Conservation (phyloP, 345 rosid species). For the Murraya paniculata region DNA sequence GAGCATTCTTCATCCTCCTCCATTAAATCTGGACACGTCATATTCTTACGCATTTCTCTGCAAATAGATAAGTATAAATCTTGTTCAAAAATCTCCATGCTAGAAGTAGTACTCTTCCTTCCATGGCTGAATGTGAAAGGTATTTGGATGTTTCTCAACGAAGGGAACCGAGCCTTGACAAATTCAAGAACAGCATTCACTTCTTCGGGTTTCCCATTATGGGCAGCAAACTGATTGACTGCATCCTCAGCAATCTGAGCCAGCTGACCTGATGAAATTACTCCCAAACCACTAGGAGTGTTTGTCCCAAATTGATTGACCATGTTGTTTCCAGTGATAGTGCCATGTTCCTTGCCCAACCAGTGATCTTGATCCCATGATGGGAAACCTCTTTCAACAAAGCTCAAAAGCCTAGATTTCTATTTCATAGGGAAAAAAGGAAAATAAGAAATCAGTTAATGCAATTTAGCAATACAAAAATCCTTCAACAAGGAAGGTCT, state of each 20-base stretch:
- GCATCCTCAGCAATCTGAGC: constrained; percentile 46
- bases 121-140: constrained; percentile 38
- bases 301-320: constrained; percentile 31
- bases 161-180: constrained; percentile 49
- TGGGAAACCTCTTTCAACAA: constrained; percentile 65
- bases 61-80: constrained; percentile 49
- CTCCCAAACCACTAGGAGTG: constrained; percentile 32
- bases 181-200: constrained; percentile 51
- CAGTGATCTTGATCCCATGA: constrained; percentile 60
- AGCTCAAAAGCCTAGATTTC: constrained; percentile 90
- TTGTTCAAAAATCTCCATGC: constrained; percentile 58
- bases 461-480: not conserved
- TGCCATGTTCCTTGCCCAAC: constrained; percentile 34
- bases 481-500: not conserved
- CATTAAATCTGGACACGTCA: constrained; percentile 21
- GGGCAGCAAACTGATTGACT: constrained; percentile 38
- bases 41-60: constrained; percentile 34
- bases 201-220: constrained; percentile 40
- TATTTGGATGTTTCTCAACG: constrained; percentile 36
- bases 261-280: constrained; percentile 37
- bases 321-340: constrained; percentile 27
- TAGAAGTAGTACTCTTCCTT: constrained; percentile 34
- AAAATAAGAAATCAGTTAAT: constrained; percentile 13
- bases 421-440: constrained; percentile 29
- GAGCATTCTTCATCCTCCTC: constrained; percentile 23